Conservation (phyloP, 2,329 filamentous ascomycete genomes). For the Colletotrichum kahawae region DNA sequence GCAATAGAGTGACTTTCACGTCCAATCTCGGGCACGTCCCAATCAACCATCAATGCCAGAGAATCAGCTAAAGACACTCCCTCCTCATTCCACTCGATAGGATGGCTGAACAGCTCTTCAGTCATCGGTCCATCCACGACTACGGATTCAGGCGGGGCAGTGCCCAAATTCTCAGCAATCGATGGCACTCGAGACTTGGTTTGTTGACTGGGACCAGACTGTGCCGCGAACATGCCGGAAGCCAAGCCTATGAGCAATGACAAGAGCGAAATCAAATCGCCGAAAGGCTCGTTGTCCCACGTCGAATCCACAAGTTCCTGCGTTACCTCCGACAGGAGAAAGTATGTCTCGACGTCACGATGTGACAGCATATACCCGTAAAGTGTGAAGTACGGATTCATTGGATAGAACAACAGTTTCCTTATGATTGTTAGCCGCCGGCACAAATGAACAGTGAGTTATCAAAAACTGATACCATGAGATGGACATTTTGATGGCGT, state of each 20-base stretch:
- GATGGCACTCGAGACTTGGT: no score
- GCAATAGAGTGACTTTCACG: background rate
- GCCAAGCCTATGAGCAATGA: no score
- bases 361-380: no score
- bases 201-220: fast-evolving
- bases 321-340: fast-evolving
- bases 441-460: fast-evolving
- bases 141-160: no score
- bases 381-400: no score
- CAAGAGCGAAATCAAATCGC: fast-evolving
- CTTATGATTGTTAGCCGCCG: fast-evolving
- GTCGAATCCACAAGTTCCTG: fast-evolving
- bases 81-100: background rate
- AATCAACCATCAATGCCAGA: background rate
- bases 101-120: background rate
- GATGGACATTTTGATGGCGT: no score
- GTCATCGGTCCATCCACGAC: no score
- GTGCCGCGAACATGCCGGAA: no score
- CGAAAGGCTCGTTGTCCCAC: no score
- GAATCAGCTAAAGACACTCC: background rate
- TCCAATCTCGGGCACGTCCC: background rate
- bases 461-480: fast-evolving
- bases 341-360: fast-evolving
- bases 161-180: no score
- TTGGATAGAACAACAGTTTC: no score